phyloP scores from a whole-genome alignment of 805 yeast genomes.

The Phaffomyces thermotolerans region DNA sequence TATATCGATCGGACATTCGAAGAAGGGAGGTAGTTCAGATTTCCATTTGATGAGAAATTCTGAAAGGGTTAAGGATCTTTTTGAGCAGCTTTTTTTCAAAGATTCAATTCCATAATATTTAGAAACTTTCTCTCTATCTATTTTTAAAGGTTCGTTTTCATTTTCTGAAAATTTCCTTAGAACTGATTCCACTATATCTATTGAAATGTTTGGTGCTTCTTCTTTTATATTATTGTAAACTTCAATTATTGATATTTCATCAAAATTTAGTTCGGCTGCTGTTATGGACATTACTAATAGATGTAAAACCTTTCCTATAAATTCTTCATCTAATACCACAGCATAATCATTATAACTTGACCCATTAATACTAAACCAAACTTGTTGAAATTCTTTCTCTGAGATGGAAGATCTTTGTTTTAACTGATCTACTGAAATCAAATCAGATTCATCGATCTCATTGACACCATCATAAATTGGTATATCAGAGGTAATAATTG shows the following conservation, averaged over 20 bases:
- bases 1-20: constrained; percentile 53
- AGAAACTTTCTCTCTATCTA: constrained; percentile 40
- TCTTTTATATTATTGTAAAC: constrained; percentile 24
- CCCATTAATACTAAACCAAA: constrained; percentile 53
- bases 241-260: constrained; percentile 25
- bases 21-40: constrained; percentile 53
- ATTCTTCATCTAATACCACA: constrained; percentile 28
- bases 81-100: constrained; percentile 31
- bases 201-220: constrained; percentile 29
- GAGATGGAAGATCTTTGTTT: constrained; percentile 47
- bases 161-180: constrained; percentile 38
- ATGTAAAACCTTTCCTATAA: constrained; percentile 29
- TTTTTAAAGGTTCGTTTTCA: constrained; percentile 22
- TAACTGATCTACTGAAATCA: constrained; percentile 25
- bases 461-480: constrained; percentile 33
- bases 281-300: constrained; percentile 31
- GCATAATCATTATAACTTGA: constrained; percentile 42
- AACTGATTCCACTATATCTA: constrained; percentile 42
- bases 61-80: constrained; percentile 27
- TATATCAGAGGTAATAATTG: constrained; percentile 24
- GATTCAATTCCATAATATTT: constrained; percentile 59
- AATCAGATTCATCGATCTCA: constrained; percentile 3
- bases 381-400: constrained; percentile 38
- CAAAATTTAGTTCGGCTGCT: constrained; percentile 28
- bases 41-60: constrained; percentile 63